Evolutionary conservation across 176 grass and related monocot genomes (phyloP).

Genomic region (Puccinellia tenuiflora): DNA sequence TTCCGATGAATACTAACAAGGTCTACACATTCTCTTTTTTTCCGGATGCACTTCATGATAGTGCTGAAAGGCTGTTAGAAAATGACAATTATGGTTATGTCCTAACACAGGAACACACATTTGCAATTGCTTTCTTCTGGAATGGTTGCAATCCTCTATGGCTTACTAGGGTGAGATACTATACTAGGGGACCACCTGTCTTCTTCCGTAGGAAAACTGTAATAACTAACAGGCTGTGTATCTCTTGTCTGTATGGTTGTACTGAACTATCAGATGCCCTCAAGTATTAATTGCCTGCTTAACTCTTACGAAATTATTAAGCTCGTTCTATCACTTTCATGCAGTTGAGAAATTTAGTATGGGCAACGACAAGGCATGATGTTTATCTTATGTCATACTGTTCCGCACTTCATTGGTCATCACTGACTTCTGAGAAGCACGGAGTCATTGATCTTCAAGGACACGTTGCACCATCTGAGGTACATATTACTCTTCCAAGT

Average conservation of each 20-base stretch:
- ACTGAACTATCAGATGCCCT: not conserved
- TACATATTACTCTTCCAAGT: slow-evolving; percentile 24
- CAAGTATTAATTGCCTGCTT: not conserved
- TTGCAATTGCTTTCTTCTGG: not conserved
- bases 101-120: not conserved
- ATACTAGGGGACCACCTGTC: not conserved
- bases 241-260: not conserved
- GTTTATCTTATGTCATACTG: slow-evolving; percentile 71
- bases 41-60: not conserved
- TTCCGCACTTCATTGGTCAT: slow-evolving; percentile 79
- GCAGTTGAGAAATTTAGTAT: slow-evolving; percentile 91
- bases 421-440: slow-evolving; percentile 42
- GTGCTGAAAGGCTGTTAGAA: not conserved
- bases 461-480: slow-evolving; percentile 58
- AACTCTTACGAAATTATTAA: not conserved
- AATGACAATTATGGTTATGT: not conserved
- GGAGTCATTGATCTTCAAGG: slow-evolving; percentile 73
- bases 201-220: not conserved
- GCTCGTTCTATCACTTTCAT: not conserved
- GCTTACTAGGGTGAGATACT: no score
- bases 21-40: not conserved
- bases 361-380: slow-evolving; percentile 82
- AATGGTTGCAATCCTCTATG: not conserved
- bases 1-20: not conserved
- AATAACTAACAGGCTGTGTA: not conserved